Evolutionary conservation across 768 basidiomycete genomes (phyloP).

Genomic region (Pleurotus tuoliensis): DNA sequence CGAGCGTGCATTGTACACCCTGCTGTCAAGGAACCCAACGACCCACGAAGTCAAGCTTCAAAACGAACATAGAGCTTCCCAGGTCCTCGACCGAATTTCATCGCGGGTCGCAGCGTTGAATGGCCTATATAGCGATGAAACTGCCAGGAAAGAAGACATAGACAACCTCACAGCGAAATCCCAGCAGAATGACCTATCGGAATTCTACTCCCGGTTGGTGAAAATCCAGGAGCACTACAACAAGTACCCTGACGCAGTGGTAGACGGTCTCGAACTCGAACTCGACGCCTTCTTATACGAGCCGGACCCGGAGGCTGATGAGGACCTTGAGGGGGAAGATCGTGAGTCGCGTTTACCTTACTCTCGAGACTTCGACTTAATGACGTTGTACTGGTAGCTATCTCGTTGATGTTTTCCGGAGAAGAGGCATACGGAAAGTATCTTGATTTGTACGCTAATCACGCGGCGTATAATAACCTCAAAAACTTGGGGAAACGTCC

Average conservation of each 20-base stretch:
- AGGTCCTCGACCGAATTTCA: conserved; percentile 82
- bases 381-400: conserved; percentile 38
- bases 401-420: conserved; percentile 88
- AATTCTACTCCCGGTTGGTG: conserved; percentile 94
- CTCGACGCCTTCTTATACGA: conserved; percentile 80
- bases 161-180: conserved; percentile 55
- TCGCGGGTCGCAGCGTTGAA: conserved; percentile 63
- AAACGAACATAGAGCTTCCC: conserved; percentile 85
- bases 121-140: conserved; percentile 74
- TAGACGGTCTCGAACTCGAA: conserved; percentile 81
- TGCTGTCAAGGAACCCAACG: conserved; percentile 65
- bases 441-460: conserved; percentile 87
- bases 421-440: conserved; percentile 96
- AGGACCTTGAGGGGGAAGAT: conserved; percentile 81
- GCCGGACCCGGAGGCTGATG: conserved; percentile 64
- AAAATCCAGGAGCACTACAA: conserved; percentile 96
- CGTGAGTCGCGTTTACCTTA: conserved; percentile 48
- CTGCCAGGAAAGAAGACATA: conserved; percentile 65
- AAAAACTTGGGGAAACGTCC: conserved; percentile 80
- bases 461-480: conserved; percentile 86
- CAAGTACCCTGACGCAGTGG: conserved; percentile 88
- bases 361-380: conserved; percentile 5
- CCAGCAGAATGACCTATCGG: conserved; percentile 73
- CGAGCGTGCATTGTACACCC: conserved; percentile 79
- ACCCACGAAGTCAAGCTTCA: conserved; percentile 64